phyloP scores from a whole-genome alignment of 2,329 filamentous ascomycete species.

The Aureobasidium pullulans region DNA sequence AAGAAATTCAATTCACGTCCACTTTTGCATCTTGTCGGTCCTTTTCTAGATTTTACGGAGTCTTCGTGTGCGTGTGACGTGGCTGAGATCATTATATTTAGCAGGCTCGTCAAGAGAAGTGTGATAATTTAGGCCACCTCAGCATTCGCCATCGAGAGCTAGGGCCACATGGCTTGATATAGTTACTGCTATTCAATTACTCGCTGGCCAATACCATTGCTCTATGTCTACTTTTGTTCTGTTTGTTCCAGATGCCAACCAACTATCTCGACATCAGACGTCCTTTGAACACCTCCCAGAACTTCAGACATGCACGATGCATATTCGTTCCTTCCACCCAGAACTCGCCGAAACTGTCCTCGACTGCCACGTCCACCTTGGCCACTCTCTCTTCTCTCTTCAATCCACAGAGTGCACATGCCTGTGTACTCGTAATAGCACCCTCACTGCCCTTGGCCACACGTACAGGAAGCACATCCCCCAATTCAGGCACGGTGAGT shows the following conservation, averaged over 20 bases:
- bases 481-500: constrained; percentile 57
- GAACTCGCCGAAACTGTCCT: constrained; percentile 95
- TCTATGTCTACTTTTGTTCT: too few species aligned
- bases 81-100: too few species aligned
- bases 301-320: constrained; percentile 61
- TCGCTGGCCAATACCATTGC: background rate
- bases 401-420: constrained; percentile 79
- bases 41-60: too few species aligned
- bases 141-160: too few species aligned
- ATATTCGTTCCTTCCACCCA: constrained; percentile 65
- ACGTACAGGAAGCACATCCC: constrained; percentile 60
- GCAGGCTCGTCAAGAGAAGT: too few species aligned
- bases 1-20: background rate
- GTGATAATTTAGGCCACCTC: too few species aligned
- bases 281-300: constrained; percentile 73
- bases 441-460: constrained; percentile 54
- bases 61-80: too few species aligned
- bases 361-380: constrained; percentile 67
- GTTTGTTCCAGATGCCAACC: too few species aligned
- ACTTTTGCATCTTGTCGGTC: background rate
- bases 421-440: constrained; percentile 64
- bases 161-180: too few species aligned
- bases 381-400: constrained; percentile 76
- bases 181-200: too few species aligned
- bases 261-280: constrained; percentile 58